These are phyloP conservation scores for Pinus tabuliformis DNA, from an alignment of 75 land plant species.

Conservation along the genomic window DNA sequence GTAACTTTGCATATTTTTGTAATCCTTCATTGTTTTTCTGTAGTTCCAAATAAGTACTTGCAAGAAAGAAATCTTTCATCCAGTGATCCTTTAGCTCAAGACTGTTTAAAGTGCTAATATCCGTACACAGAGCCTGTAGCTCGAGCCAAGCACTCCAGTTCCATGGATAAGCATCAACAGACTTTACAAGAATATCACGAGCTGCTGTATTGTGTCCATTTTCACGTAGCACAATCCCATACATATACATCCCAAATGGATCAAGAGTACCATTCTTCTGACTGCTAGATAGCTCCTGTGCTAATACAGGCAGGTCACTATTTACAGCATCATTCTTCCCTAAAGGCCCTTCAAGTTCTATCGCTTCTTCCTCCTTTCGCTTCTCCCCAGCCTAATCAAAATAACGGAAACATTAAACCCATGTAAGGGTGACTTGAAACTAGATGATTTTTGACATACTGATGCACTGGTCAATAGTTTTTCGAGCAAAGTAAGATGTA, in stretches of 20 bases:
- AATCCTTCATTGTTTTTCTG: constrained; percentile 78
- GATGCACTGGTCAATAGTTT: not conserved
- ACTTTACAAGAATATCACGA: constrained; percentile 66
- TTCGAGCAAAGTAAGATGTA: not conserved
- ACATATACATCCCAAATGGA: constrained; percentile 87
- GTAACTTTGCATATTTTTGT: constrained; percentile 58
- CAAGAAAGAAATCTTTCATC: constrained; percentile 98
- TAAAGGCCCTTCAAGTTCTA: constrained; percentile 86
- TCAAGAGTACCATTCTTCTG: constrained; percentile 61
- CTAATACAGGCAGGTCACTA: constrained; percentile 65
- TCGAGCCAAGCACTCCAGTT: constrained; percentile 99
- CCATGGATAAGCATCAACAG: constrained; percentile 96
- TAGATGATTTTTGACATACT: not conserved
- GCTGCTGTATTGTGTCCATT: constrained; percentile 74
- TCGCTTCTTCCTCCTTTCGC: constrained; percentile 93
- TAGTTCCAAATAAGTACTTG: constrained; percentile 81
- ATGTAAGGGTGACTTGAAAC: not conserved
- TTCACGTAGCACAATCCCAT: constrained; percentile 86
- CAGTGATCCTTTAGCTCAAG: constrained; percentile 83
- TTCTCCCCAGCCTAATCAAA: constrained; percentile 89
- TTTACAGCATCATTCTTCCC: constrained; percentile 80
- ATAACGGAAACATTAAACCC: constrained; percentile 2
- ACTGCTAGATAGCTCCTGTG: constrained; percentile 66
- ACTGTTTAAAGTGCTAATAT: constrained; percentile 56
- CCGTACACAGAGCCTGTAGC: constrained; percentile 84